Base-by-base conservation (phyloP, 129 eudicot genomes). In the Flaveria sonorensis region DNA sequence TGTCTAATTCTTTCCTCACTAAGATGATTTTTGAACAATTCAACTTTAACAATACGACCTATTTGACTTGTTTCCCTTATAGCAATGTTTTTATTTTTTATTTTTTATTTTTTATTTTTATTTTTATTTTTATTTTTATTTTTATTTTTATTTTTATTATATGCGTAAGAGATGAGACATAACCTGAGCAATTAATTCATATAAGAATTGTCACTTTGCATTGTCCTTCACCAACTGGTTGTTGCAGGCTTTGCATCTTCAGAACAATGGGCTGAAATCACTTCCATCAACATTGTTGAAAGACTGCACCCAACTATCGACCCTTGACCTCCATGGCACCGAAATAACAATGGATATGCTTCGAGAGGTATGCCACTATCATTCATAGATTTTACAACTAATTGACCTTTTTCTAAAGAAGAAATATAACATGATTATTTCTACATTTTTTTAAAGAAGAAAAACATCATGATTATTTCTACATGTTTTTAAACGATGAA, bases 311-410 rank as follows among this genome's bases (percentile, higher is more conserved):
- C 89, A 86, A 63, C 92, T 95, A 16, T 88, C 97, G 0, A 86
- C 88, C 70, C 83, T 95, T 40, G 94, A 91, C 84, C 92, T 95
- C 70, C 99, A 95, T 79, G 93, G 92, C 73, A 91, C 99, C 13
- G 89, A 91, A 85, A 87, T 95, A 79, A 91, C 99, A 72, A 89
- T 85, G 76, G 97, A 95, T 85, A 67, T 87, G 75, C 93, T 95
- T 63, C 87, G 99, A 76, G 81, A 83, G 93, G 97, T 93, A 75
- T 39, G 60, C 55, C n/a, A 45, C 10, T 71, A 42, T 72, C 68
- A 18, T 59, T 24, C 2, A 14, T 39, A 16, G 28, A 21, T 81
- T 10, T 15, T 56, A 56, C 30, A 20, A 19, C 11, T 23, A 20
- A 19, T 81, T 79, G 32, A 3, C 21, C 4, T 55, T 53, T 40